Evolutionary conservation across 2,329 filamentous ascomycete species (phyloP).

Genomic region (Stemphylium lycopersici): DNA sequence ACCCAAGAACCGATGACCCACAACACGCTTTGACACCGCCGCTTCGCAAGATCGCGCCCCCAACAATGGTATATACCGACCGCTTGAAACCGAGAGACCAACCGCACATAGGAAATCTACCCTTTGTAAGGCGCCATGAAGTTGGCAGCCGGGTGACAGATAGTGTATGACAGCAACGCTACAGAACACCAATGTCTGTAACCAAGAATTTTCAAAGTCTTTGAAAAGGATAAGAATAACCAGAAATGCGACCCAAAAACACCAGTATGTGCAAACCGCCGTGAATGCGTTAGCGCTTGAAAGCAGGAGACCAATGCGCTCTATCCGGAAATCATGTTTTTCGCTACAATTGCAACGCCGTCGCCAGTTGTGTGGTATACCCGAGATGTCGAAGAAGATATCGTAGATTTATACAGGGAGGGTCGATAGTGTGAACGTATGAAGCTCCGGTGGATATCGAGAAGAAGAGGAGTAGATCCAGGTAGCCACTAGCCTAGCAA

Average conservation of each 20-base stretch:
- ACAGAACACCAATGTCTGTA: conserved; percentile 46
- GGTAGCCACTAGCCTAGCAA: conserved; percentile 50
- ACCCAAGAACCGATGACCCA: conserved; percentile 39
- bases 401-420: conserved; percentile 53
- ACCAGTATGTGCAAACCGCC: conserved; percentile 49
- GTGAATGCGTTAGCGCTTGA: conserved; percentile 49
- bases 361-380: conserved; percentile 50
- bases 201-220: conserved; percentile 44
- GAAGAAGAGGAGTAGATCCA: conserved; percentile 46
- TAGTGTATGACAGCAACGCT: conserved; percentile 40
- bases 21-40: conserved; percentile 44
- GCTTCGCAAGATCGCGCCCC: conserved; percentile 48
- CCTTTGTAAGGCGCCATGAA: conserved; percentile 36
- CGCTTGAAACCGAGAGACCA: conserved; percentile 40
- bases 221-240: conserved; percentile 42
- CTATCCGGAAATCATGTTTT: conserved; percentile 46
- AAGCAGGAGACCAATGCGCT: conserved; percentile 48
- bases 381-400: conserved; percentile 50
- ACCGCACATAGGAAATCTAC: conserved; percentile 51
- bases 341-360: conserved; percentile 50
- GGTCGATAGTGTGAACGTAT: conserved; percentile 48
- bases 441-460: conserved; percentile 50
- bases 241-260: conserved; percentile 47
- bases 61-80: conserved; percentile 51
- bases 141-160: conserved; percentile 37